Percentiles rank a stretch among this genome's conserved stretches.
phyloP scores from a whole-genome alignment of 2,329 filamentous ascomycete genomes.

The Ophiostoma piceae region DNA sequence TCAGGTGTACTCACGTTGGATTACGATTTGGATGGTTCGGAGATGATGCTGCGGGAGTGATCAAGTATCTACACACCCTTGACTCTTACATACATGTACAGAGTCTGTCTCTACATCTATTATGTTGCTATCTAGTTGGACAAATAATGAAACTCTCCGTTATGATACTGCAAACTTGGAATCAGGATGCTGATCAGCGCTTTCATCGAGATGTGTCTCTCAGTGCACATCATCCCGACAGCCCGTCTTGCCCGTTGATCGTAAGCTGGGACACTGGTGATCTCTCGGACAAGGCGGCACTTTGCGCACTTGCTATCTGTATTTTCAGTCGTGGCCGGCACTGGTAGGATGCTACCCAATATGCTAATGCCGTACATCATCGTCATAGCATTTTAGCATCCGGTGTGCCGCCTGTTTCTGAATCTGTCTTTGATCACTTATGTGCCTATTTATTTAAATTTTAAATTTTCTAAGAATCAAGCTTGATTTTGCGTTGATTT shows the following conservation, averaged over 20 bases:
- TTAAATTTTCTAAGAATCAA: too few relatives aligned
- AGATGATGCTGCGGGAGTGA: not conserved
- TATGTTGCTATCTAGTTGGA: not conserved
- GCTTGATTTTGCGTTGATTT: too few relatives aligned
- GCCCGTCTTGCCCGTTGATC: too few relatives aligned
- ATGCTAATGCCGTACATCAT: not conserved
- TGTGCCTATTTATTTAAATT: too few relatives aligned
- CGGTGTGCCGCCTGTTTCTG: not conserved
- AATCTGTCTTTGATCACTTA: too few relatives aligned
- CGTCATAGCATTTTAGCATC: not conserved
- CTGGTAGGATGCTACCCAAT: too few relatives aligned
- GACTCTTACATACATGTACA: too few relatives aligned
- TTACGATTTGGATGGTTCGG: not conserved
- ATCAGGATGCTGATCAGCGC: not conserved
- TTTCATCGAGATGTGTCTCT: not conserved
- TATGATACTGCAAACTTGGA: not conserved
- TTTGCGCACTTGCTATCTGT: too few relatives aligned
- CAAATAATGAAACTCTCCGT: not conserved
- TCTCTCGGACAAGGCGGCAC: too few relatives aligned
- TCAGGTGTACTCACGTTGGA: not conserved
- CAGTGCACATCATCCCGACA: not conserved
- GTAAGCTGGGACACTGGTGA: too few relatives aligned
- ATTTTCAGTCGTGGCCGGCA: too few relatives aligned
- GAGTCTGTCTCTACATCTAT: not conserved
- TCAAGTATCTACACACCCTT: too few relatives aligned